Percentiles rank a stretch among this genome's conserved stretches.
Evolutionary conservation across 768 basidiomycete genomes (phyloP).

Genomic region (Leccinellum albellum): DNA sequence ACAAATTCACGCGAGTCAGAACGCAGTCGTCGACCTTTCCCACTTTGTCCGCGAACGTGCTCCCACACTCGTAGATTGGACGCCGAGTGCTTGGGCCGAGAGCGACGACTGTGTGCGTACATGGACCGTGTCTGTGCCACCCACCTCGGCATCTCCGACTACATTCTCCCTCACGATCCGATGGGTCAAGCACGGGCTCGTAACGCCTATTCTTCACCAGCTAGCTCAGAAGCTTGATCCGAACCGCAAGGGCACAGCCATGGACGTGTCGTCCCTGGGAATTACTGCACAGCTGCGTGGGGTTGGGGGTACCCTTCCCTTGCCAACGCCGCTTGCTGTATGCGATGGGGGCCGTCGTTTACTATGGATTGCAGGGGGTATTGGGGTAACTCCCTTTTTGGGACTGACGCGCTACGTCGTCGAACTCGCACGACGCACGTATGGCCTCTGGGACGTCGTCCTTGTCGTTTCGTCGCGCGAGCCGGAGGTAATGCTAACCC

Average conservation of each 20-base stretch:
- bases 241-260: neutral
- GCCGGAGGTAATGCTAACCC: conserved; percentile 45
- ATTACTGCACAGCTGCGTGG: conserved; percentile 49
- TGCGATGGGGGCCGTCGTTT: conserved; percentile 31
- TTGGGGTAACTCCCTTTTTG: conserved; percentile 64
- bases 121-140: conserved; percentile 51
- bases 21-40: conserved; percentile 52
- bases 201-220: conserved; percentile 54
- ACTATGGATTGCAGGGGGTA: conserved; percentile 63
- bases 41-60: conserved; percentile 43
- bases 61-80: conserved; percentile 50
- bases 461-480: conserved; percentile 52
- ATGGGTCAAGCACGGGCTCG: conserved; percentile 46
- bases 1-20: conserved; percentile 41
- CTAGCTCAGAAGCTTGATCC: conserved; percentile 29
- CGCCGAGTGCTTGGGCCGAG: conserved; percentile 37
- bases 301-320: conserved; percentile 46
- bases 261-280: conserved; percentile 29
- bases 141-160: conserved; percentile 7
- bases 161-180: conserved; percentile 52
- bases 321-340: conserved; percentile 19
- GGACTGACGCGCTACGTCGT: conserved; percentile 39
- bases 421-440: conserved; percentile 10
- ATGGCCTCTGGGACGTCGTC: conserved; percentile 39
- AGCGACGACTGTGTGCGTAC: conserved; percentile 65